Percentiles rank a stretch among this genome's conserved stretches.
phyloP scores from a whole-genome alignment of 2,329 filamentous ascomycete genomes.

The Dryadomyces quercivorus region DNA sequence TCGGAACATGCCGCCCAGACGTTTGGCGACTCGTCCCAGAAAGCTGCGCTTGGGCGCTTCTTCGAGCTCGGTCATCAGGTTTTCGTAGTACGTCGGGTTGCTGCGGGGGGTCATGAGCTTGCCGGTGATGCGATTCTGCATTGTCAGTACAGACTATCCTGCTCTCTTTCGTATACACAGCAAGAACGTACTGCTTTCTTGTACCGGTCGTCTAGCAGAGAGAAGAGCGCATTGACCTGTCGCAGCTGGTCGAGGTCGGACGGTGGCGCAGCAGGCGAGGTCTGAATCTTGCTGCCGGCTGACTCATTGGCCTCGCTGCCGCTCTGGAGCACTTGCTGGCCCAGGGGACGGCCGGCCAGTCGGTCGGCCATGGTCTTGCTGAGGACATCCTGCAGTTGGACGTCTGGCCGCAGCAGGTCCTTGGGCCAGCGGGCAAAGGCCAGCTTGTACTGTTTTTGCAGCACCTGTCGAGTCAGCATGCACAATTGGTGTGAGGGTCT shows the following conservation, averaged over 20 bases:
- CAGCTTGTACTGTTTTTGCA: constrained; percentile 33
- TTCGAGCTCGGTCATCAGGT: constrained; percentile 49
- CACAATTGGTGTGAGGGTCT: no score
- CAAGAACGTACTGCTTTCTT: constrained; percentile 34
- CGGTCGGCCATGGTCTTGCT: constrained; percentile 28
- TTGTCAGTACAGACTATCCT: no score
- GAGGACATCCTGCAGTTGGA: constrained; percentile 48
- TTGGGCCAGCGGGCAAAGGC: constrained; percentile 49
- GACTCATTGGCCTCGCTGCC: background rate
- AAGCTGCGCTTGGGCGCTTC: constrained; percentile 47
- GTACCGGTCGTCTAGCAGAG: constrained; percentile 48
- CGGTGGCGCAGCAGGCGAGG: constrained; percentile 13
- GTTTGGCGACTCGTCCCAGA: constrained; percentile 38
- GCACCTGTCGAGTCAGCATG: constrained; percentile 20
- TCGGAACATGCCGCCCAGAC: constrained; percentile 46
- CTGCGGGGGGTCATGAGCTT: constrained; percentile 44
- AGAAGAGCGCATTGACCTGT: constrained; percentile 47
- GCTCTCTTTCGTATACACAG: no score
- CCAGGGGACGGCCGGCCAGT: constrained; percentile 16
- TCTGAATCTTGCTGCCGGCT: background rate
- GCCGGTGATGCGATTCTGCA: constrained; percentile 34
- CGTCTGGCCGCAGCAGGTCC: constrained; percentile 49
- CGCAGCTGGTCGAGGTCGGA: constrained; percentile 36
- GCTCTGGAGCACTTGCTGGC: background rate
- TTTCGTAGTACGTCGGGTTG: constrained; percentile 51